A percentile compares a stretch with the other conserved stretches of the same genome.
phyloP scores from a whole-genome alignment of 306 rosid species.

The Vigna mungo region DNA sequence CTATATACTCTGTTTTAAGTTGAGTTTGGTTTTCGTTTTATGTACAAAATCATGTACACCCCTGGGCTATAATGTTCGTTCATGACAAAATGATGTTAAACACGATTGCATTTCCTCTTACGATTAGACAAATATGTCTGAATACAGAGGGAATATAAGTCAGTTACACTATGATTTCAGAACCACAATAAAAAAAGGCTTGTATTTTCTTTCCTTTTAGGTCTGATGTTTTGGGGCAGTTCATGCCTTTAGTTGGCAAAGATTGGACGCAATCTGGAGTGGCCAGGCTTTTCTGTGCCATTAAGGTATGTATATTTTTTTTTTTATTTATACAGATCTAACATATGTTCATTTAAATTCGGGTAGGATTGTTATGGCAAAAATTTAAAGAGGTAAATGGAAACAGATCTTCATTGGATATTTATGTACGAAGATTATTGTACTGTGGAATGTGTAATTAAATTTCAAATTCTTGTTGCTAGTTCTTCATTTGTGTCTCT shows the following conservation, averaged over 20 bases:
- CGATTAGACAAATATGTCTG: constrained; percentile 23
- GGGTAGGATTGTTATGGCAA: constrained; percentile 24
- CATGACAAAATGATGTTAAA: constrained; percentile 22
- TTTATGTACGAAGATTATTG: constrained; percentile 30
- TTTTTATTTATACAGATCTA: constrained; percentile 19
- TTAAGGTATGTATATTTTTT: constrained; percentile 68
- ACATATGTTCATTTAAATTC: constrained; percentile 20
- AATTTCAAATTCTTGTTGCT: constrained; percentile 14
- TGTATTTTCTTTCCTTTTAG: constrained; percentile 51
- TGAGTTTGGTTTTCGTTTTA: background rate
- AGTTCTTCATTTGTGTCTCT: constrained; percentile 19
- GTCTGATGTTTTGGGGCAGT: constrained; percentile 98
- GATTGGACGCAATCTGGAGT: constrained; percentile 99
- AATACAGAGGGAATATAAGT: background rate
- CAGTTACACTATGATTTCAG: constrained; percentile 33
- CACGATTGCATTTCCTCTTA: constrained; percentile 31
- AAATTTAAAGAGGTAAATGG: constrained; percentile 24
- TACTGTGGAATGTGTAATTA: constrained; percentile 14
- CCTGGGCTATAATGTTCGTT: background rate
- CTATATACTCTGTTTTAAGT: background rate
- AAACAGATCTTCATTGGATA: constrained; percentile 9
- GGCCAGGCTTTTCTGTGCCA: constrained; percentile 89
- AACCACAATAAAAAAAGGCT: constrained; percentile 11
- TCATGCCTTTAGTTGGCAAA: constrained; percentile 99
- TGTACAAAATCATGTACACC: background rate